These are phyloP conservation scores for Ceratocystis cubensis DNA, from an alignment of 2,329 filamentous ascomycete genomes.

Conservation along the genomic window DNA sequence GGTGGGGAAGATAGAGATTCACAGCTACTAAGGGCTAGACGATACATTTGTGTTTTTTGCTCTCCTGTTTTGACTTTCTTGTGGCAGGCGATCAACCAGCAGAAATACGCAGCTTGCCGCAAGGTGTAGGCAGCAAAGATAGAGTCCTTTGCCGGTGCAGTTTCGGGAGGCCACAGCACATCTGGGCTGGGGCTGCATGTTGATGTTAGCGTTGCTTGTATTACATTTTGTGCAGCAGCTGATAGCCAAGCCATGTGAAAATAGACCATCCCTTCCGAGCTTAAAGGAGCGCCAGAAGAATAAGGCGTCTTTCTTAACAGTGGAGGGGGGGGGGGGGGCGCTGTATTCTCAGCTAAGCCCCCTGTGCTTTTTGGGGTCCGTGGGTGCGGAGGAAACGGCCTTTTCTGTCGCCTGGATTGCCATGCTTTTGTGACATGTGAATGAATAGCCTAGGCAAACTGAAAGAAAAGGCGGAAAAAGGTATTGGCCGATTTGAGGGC, in stretches of 20 bases:
- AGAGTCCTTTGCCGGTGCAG: neutral
- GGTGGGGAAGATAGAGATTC: no score
- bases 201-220: neutral
- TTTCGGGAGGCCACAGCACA: neutral
- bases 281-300: no score
- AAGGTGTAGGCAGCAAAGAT: neutral
- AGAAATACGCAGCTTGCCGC: neutral
- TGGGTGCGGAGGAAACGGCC: neutral
- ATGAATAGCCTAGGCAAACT: neutral
- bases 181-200: neutral
- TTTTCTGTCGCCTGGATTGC: neutral
- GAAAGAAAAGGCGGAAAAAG: neutral
- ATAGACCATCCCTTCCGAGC: neutral
- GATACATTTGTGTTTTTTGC: neutral
- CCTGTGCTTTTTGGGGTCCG: neutral
- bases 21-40: neutral
- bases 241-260: neutral
- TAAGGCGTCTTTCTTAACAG: neutral
- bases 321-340: neutral
- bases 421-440: neutral
- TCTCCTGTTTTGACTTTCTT: neutral
- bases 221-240: neutral
- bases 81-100: neutral
- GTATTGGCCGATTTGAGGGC: neutral
- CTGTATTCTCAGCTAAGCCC: conserved; percentile 7